Percentiles rank a stretch among this genome's conserved stretches.
These are phyloP conservation scores for Triticum turgidum DNA, from an alignment of 176 grass and related monocot species.

Conservation along the genomic window DNA sequence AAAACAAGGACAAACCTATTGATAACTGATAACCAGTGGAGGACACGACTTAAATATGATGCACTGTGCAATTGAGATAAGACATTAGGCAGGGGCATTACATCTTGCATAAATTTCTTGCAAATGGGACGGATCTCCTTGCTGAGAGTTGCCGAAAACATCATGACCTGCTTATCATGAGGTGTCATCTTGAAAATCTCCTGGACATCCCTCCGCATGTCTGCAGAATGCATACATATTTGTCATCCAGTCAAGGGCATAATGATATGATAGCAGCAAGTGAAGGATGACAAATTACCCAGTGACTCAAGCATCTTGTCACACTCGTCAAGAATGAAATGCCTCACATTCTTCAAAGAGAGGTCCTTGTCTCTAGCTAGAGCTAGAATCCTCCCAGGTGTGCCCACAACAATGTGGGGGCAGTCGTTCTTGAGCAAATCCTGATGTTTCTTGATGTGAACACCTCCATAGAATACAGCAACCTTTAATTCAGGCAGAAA, in stretches of 20 bases:
- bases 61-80: slow-evolving; percentile 51
- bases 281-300: slow-evolving; percentile 45
- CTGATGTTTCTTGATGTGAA: slow-evolving; percentile 91
- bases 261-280: neutral
- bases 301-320: slow-evolving; percentile 99
- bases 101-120: slow-evolving; percentile 99
- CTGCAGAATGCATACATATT: slow-evolving; percentile 48
- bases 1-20: neutral
- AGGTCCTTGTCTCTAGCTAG: slow-evolving; percentile 91
- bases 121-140: slow-evolving; percentile 96
- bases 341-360: slow-evolving; percentile 97
- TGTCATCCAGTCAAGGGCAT: neutral
- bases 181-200: slow-evolving; percentile 99
- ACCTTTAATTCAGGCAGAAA: slow-evolving; percentile 86
- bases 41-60: slow-evolving; percentile 47
- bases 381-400: slow-evolving; percentile 62
- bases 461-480: slow-evolving; percentile 97
- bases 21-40: neutral
- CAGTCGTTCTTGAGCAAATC: slow-evolving; percentile 98
- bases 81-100: slow-evolving; percentile 64
- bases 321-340: slow-evolving; percentile 99
- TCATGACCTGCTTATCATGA: slow-evolving; percentile 99
- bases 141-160: slow-evolving; percentile 99
- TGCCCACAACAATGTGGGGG: slow-evolving; percentile 96
- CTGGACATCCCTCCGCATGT: slow-evolving; percentile 97